Conservation (phyloP, 192 early-diverging fungal species). For the Lobulomyces angularis region DNA sequence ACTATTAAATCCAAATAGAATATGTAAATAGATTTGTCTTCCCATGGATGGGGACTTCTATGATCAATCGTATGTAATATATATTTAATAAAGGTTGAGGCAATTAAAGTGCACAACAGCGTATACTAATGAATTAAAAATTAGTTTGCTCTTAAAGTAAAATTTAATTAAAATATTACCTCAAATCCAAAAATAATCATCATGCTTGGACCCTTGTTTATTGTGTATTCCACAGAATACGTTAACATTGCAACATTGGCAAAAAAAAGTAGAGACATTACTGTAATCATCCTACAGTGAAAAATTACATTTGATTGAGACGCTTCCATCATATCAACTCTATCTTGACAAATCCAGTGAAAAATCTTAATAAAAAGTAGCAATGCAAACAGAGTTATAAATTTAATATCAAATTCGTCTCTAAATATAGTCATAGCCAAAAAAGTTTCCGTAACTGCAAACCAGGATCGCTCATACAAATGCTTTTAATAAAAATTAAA, state of each 20-base stretch:
- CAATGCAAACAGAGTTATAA: conserved; percentile 72
- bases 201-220: conserved; percentile 66
- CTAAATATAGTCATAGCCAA: conserved; percentile 92
- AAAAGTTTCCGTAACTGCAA: conserved; percentile 91
- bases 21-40: conserved; percentile 81
- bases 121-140: conserved; percentile 57
- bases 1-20: conserved; percentile 82
- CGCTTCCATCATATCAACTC: conserved; percentile 85
- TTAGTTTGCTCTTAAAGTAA: conserved; percentile 4
- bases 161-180: conserved; percentile 19
- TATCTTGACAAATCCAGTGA: conserved; percentile 89
- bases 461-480: conserved; percentile 95
- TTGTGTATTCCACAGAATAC: conserved; percentile 54
- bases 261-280: conserved; percentile 51
- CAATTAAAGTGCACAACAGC: conserved; percentile 65
- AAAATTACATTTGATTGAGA: conserved; percentile 48
- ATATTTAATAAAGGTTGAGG: conserved; percentile 72
- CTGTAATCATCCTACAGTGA: conserved; percentile 56
- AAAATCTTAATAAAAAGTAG: conserved; percentile 87
- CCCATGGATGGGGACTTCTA: conserved; percentile 67
- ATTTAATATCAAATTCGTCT: conserved; percentile 84
- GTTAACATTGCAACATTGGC: conserved; percentile 64
- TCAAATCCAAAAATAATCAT: conserved; percentile 99
- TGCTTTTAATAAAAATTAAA: conserved; percentile 39
- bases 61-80: conserved; percentile 77